These are phyloP conservation scores for Pinus albicaulis DNA, from an alignment of 75 land plant species.

Conservation along the genomic window DNA sequence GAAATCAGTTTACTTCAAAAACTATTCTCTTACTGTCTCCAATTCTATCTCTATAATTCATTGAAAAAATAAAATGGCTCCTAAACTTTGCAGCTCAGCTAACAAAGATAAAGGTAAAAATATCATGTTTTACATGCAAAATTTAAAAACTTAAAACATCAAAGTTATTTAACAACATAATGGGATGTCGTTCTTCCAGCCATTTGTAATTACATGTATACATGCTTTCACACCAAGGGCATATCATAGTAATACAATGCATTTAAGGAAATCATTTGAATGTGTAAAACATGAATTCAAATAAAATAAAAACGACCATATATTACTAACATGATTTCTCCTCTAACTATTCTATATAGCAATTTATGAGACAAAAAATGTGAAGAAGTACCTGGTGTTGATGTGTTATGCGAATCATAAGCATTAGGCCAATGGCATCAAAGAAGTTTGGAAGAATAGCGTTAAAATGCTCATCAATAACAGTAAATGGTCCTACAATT, in stretches of 20 bases:
- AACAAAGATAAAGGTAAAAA: neutral
- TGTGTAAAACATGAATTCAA: neutral
- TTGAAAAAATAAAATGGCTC: neutral
- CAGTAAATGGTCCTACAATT: slow-evolving; percentile 87
- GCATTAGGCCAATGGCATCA: slow-evolving; percentile 99
- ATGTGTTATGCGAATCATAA: slow-evolving; percentile 94
- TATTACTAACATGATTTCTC: neutral
- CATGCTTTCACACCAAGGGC: neutral
- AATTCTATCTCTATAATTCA: neutral
- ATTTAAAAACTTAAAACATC: neutral
- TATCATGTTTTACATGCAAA: neutral
- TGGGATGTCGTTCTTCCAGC: neutral
- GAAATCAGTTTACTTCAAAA: neutral
- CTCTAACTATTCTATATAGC: neutral
- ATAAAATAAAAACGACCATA: neutral
- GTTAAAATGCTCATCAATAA: slow-evolving; percentile 94
- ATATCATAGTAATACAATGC: neutral
- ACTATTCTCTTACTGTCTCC: neutral
- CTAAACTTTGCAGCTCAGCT: neutral
- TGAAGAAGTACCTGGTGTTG: slow-evolving; percentile 82
- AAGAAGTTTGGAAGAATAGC: slow-evolving; percentile 82
- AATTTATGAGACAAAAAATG: neutral
- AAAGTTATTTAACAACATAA: too few relatives aligned
- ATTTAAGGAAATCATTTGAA: neutral
- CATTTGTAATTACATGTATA: neutral